Base-by-base conservation (phyloP, 2,329 filamentous ascomycete genomes). In the Penicillium sp. region DNA sequence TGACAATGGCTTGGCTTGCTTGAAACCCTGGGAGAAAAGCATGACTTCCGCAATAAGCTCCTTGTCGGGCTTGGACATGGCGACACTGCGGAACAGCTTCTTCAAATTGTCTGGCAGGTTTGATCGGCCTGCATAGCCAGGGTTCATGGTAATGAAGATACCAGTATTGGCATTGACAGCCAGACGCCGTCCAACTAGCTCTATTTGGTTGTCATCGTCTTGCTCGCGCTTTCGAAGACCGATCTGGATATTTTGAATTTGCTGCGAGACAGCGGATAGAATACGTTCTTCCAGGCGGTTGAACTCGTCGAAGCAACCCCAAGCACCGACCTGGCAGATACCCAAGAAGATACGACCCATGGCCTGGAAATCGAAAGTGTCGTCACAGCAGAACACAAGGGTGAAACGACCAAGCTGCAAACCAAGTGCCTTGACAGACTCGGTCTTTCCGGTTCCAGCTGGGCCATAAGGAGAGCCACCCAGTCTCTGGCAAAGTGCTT, bases 111-210 rank as follows among this genome's bases (percentile, higher is more conserved):
- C 94, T 2, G 94, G 94, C 68, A 99, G 79, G 76, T 99, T 99
- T 46, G 94, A 99, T 75, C 94, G 91, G 53, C 94, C 94, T 49
- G 94, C 94, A 76, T 99, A 99, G 48, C 94, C 94, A 73, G 94
- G 94, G 74, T 99, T 99, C 95, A 99, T 99, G 34, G 94, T 99
- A 73, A 99, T 99, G 80, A 99, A 99, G 71, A 99, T 94, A 65
- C 94, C 94, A 47, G 95, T 97, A 71, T 97, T 96, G 57, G 84
- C 82, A 68, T 96, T 95, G 63, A 99, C 94, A 59, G 83, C 86
- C 44, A 99, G 83, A 64, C 95, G 92, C 51, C 94, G 90, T 45
- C 93, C 93, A 50, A 97, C 90, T 18, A 99, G 81, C 72, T 99
- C 94, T 64, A 99, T 97, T 70, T 97, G 90, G 2, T 91, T 82